phyloP scores from a whole-genome alignment of 1,284 basidiomycete species.

The Quambalaria eucalypti region DNA sequence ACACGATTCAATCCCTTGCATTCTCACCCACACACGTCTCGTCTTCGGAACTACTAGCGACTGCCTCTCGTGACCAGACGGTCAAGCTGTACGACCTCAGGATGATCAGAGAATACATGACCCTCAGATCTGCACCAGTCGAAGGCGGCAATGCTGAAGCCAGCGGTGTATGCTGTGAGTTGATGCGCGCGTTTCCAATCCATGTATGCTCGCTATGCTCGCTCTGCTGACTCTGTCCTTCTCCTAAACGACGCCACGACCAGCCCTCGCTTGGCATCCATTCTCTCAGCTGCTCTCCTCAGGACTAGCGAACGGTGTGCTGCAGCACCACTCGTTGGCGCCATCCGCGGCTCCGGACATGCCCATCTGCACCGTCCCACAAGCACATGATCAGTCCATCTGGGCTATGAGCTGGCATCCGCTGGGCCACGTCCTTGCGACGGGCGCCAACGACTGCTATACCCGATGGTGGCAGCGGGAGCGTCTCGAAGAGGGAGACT shows the following conservation, averaged over 20 bases:
- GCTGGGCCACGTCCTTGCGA: slow-evolving; percentile 83
- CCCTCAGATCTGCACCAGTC: slow-evolving; percentile 55
- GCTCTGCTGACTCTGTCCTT: too few relatives aligned
- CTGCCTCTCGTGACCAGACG: slow-evolving; percentile 84
- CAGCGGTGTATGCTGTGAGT: slow-evolving; percentile 82
- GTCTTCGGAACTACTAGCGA: slow-evolving; percentile 75
- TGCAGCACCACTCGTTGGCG: slow-evolving; percentile 7
- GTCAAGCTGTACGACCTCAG: slow-evolving; percentile 96
- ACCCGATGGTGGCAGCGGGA: slow-evolving; percentile 94
- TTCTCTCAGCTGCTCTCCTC: slow-evolving; percentile 82
- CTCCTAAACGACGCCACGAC: too few relatives aligned
- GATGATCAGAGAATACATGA: slow-evolving; percentile 85
- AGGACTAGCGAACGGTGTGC: slow-evolving; percentile 50
- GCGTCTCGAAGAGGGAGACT: slow-evolving; percentile 55
- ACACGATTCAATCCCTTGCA: slow-evolving; percentile 80
- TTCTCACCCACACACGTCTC: slow-evolving; percentile 68
- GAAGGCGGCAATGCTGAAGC: slow-evolving; percentile 50
- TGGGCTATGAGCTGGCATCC: slow-evolving; percentile 94
- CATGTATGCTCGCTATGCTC: too few relatives aligned
- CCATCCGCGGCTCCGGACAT: slow-evolving; percentile 10
- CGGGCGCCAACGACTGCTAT: slow-evolving; percentile 90
- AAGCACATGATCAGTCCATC: slow-evolving; percentile 93
- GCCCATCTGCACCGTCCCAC: slow-evolving; percentile 72
- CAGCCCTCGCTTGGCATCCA: slow-evolving; percentile 91
- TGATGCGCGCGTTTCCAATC: too few relatives aligned